Evolutionary conservation across 495 filamentous ascomycete species (phyloP).

Genomic region (Neurospora sp.): DNA sequence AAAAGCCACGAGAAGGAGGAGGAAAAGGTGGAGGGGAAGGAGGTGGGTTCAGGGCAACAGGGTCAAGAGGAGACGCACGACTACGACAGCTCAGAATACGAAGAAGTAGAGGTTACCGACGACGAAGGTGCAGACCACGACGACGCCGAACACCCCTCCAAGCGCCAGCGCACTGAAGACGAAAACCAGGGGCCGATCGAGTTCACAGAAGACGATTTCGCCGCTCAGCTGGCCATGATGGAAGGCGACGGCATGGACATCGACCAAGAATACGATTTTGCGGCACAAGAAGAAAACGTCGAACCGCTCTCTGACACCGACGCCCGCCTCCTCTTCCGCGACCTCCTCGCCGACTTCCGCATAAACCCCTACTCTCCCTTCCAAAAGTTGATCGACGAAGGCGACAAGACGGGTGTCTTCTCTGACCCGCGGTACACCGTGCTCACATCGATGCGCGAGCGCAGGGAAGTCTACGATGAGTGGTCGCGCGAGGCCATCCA

Average conservation of each 20-base stretch:
- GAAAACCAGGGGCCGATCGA: conserved; percentile 53
- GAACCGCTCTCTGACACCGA: conserved; percentile 58
- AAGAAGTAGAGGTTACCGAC: conserved; percentile 82
- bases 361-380: conserved; percentile 87
- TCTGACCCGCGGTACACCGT: conserved; percentile 81
- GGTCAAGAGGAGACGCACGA: conserved; percentile 9
- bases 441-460: conserved; percentile 65
- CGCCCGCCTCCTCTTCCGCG: conserved; percentile 64
- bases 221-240: conserved; percentile 83
- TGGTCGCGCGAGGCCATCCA: conserved; percentile 72
- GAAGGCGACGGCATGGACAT: conserved; percentile 53
- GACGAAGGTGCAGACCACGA: conserved; percentile 41
- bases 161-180: conserved; percentile 57
- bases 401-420: conserved; percentile 47
- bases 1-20: background rate
- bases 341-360: conserved; percentile 69
- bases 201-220: conserved; percentile 93
- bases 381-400: conserved; percentile 77
- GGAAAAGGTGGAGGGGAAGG: background rate
- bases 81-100: conserved; percentile 55
- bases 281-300: conserved; percentile 31
- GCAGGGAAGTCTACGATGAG: conserved; percentile 70
- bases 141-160: conserved; percentile 40
- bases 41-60: background rate
- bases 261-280: conserved; percentile 51